Evolutionary conservation across 768 basidiomycete genomes (phyloP).

Genomic region (Rhizopogon roseolus): DNA sequence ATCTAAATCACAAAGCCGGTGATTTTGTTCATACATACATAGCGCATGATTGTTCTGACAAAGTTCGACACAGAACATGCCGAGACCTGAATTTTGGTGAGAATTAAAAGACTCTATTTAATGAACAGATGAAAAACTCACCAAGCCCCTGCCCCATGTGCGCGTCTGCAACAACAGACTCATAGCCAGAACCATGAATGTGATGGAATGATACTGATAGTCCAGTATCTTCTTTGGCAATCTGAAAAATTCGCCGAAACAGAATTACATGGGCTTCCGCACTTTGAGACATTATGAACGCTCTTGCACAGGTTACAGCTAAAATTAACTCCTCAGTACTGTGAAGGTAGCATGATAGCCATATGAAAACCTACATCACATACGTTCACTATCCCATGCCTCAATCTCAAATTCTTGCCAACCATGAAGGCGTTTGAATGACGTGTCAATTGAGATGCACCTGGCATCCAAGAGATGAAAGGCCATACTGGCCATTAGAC

Average conservation of each 20-base stretch:
- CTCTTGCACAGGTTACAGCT: conserved; percentile 16
- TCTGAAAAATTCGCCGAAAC: conserved; percentile 17
- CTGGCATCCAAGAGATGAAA: conserved; percentile 5
- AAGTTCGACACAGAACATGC: conserved; percentile 7
- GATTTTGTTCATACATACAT: conserved; percentile 3
- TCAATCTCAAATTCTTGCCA: conserved; percentile 18
- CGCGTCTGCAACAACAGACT: conserved; percentile 17
- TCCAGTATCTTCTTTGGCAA: conserved; percentile 15
- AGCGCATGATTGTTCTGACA: not conserved
- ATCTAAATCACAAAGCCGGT: conserved; percentile 8
- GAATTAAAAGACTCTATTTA: not conserved
- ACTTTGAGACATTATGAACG: conserved; percentile 22
- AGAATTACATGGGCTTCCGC: conserved; percentile 20
- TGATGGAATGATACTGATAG: conserved; percentile 14
- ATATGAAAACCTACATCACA: conserved; percentile 5
- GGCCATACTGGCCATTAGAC: conserved; percentile 19
- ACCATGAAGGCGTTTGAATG: conserved; percentile 9
- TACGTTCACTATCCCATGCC: conserved; percentile 8
- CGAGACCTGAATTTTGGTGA: conserved; percentile 7
- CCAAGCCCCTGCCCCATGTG: conserved; percentile 17
- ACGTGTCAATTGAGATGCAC: conserved; percentile 11
- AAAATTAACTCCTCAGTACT: not conserved
- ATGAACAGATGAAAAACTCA: not conserved
- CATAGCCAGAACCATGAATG: conserved; percentile 18
- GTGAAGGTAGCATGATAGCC: not conserved